Percentiles rank a stretch among this genome's conserved stretches.
Conservation (phyloP, 176 grass and related monocot species). For the Avena atlantica region DNA sequence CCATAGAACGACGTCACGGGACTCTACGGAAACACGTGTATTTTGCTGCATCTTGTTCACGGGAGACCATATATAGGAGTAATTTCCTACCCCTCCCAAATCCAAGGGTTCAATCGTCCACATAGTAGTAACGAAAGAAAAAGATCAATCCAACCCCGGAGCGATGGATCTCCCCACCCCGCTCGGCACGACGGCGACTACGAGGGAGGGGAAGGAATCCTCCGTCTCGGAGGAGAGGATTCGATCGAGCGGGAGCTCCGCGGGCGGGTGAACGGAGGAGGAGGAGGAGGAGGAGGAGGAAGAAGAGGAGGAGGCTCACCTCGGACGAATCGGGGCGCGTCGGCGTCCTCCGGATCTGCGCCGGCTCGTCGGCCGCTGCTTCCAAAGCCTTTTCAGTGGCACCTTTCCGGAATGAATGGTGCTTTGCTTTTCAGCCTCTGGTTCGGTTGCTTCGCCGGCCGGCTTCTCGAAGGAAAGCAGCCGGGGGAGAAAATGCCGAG, state of each 20-base stretch:
- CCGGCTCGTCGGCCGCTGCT: slow-evolving; percentile 11
- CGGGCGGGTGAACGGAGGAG: too few species aligned
- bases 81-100: not conserved
- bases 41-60: not conserved
- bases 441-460: slow-evolving; percentile 20
- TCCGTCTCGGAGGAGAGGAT: not conserved
- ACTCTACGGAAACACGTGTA: not conserved
- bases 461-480: slow-evolving; percentile 11
- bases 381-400: slow-evolving; percentile 5
- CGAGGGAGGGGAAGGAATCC: not conserved
- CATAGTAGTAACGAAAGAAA: too few species aligned
- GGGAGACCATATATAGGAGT: not conserved
- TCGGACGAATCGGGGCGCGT: not conserved
- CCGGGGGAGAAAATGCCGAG: not conserved
- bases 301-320: not conserved
- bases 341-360: slow-evolving; percentile 20
- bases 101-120: not conserved
- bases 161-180: not conserved
- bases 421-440: slow-evolving; percentile 5
- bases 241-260: not conserved
- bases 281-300: not conserved
- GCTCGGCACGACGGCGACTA: not conserved
- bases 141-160: not conserved
- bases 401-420: not conserved
- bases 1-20: not conserved